Percentiles rank a stretch among this genome's conserved stretches.
These are phyloP conservation scores for Thermomyces lanuginosus DNA, from an alignment of 2,329 filamentous ascomycete species.

Conservation along the genomic window DNA sequence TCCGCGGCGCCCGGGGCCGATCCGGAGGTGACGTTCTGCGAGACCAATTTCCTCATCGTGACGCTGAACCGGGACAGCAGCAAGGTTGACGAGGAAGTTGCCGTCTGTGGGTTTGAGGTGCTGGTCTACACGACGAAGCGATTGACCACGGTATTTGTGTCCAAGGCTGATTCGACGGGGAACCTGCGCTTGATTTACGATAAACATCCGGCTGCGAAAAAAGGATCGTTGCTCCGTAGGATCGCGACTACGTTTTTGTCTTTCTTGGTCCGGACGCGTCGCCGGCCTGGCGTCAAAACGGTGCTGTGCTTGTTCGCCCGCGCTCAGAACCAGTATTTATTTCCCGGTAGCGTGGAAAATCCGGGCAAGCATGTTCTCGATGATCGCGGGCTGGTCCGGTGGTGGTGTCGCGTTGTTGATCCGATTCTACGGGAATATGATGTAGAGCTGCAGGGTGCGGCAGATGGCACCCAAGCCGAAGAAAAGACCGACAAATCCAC, in stretches of 20 bases:
- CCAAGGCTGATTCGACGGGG: slow-evolving; percentile 92
- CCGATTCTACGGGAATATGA: slow-evolving; percentile 44
- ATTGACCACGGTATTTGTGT: slow-evolving; percentile 79
- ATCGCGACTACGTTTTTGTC: slow-evolving; percentile 60
- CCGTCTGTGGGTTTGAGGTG: slow-evolving; percentile 74
- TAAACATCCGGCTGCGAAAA: slow-evolving; percentile 16
- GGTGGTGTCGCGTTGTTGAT: slow-evolving; percentile 87
- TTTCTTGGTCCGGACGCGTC: slow-evolving; percentile 53
- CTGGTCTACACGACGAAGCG: slow-evolving; percentile 68
- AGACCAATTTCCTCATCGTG: slow-evolving; percentile 61
- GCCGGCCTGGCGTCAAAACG: slow-evolving; percentile 48
- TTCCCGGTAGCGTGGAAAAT: slow-evolving; percentile 80
- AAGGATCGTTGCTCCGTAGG: slow-evolving; percentile 51
- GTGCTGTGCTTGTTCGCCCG: slow-evolving; percentile 84
- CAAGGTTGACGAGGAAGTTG: slow-evolving; percentile 33
- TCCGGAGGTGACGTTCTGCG: slow-evolving; percentile 65
- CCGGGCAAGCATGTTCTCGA: slow-evolving; percentile 76
- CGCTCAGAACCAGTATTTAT: slow-evolving; percentile 84
- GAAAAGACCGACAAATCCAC: slow-evolving; percentile 16
- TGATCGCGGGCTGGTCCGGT: slow-evolving; percentile 75
- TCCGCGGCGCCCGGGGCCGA: slow-evolving; percentile 55
- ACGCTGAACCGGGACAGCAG: slow-evolving; percentile 26
- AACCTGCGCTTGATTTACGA: slow-evolving; percentile 48
- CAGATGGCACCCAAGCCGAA: slow-evolving; percentile 11
- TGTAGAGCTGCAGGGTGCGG: slow-evolving; percentile 23